Conservation (phyloP, 1,139 yeast species). For the Saccharomyces hybrid region DNA sequence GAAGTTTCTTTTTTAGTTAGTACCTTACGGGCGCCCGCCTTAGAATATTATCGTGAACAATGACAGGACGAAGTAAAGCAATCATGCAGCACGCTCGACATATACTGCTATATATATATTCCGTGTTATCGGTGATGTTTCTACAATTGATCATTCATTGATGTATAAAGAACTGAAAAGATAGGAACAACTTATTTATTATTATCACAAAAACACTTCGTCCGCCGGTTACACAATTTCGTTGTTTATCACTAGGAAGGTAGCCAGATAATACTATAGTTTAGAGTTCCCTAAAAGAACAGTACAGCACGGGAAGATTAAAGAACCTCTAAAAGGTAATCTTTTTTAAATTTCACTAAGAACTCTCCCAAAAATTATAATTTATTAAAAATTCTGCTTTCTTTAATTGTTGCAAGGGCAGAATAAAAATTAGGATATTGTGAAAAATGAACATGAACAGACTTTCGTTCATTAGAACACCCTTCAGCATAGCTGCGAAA, state of each 20-base stretch:
- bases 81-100: neutral
- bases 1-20: neutral
- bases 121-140: neutral
- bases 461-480: neutral
- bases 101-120: neutral
- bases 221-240: no score
- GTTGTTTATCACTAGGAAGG: no score
- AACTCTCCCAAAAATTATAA: no score
- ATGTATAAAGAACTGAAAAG: no score
- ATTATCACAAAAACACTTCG: no score
- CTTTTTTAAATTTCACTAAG: no score
- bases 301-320: no score
- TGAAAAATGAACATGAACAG: neutral
- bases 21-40: neutral
- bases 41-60: neutral
- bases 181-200: no score
- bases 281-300: no score
- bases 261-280: no score
- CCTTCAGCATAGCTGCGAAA: slow-evolving; percentile 22
- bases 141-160: neutral
- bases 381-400: no score
- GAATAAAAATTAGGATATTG: neutral
- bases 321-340: no score
- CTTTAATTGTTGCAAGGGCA: neutral
- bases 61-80: neutral